Evolutionary conservation across 768 basidiomycete genomes (phyloP).

Genomic region (Scleroderma bovista): DNA sequence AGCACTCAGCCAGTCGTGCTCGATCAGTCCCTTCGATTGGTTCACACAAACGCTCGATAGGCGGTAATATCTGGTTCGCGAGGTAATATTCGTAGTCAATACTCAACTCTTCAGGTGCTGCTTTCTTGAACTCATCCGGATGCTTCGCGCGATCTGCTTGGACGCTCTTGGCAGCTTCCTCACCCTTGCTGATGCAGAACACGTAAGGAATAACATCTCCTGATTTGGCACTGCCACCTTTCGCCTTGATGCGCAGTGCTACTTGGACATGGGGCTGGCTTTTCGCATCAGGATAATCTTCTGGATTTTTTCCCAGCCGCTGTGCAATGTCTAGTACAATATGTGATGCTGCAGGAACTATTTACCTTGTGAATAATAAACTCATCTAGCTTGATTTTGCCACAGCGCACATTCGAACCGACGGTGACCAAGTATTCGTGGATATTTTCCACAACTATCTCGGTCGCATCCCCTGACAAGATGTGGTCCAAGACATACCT

Average conservation of each 20-base stretch:
- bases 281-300: constrained; percentile 95
- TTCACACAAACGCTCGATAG: constrained; percentile 92
- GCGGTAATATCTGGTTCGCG: constrained; percentile 86
- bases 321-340: constrained; percentile 25
- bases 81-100: constrained; percentile 94
- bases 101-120: constrained; percentile 49
- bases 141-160: constrained; percentile 91
- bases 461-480: constrained; percentile 85
- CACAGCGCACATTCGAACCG: constrained; percentile 72
- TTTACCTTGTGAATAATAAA: constrained; percentile 90
- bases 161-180: constrained; percentile 61
- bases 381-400: constrained; percentile 81
- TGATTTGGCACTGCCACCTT: constrained; percentile 69
- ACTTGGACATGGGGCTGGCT: constrained; percentile 96
- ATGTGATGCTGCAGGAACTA: neutral
- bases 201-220: constrained; percentile 97
- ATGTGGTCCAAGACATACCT: constrained; percentile 90
- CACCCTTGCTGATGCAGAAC: constrained; percentile 78
- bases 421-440: constrained; percentile 84
- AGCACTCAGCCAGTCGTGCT: constrained; percentile 87
- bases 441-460: constrained; percentile 83
- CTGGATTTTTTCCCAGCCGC: constrained; percentile 94
- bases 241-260: constrained; percentile 82
- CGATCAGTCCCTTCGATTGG: constrained; percentile 95
- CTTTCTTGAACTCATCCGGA: constrained; percentile 84